Evolutionary conservation across 1,139 yeast species (phyloP).

Genomic region (Geotrichum siamense): DNA sequence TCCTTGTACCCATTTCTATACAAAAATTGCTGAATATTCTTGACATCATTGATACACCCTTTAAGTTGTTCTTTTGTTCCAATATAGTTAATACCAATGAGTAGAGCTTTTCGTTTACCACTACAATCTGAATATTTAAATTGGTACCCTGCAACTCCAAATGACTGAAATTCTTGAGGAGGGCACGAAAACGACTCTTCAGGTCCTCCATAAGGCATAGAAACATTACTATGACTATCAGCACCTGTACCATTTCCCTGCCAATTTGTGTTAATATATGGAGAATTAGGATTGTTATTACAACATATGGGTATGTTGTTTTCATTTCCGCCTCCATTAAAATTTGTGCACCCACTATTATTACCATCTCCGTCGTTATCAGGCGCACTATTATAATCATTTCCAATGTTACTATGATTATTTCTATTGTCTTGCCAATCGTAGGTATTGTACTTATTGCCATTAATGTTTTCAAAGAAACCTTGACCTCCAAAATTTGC

Average conservation of each 20-base stretch:
- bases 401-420: background rate
- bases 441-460: too few species aligned
- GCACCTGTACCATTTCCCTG: slow-evolving; percentile 7
- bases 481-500: too few species aligned
- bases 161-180: slow-evolving; percentile 35
- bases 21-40: slow-evolving; percentile 34
- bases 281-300: slow-evolving; percentile 33
- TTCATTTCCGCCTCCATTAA: background rate
- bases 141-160: slow-evolving; percentile 32
- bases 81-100: slow-evolving; percentile 81
- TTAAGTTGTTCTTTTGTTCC: slow-evolving; percentile 63
- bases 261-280: slow-evolving; percentile 26
- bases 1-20: slow-evolving; percentile 47
- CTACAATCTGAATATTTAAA: slow-evolving; percentile 70
- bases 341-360: too few species aligned
- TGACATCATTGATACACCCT: slow-evolving; percentile 70
- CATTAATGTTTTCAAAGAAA: too few species aligned
- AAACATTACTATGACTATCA: slow-evolving; percentile 4
- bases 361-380: background rate
- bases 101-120: slow-evolving; percentile 71
- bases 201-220: slow-evolving; percentile 35
- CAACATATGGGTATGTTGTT: slow-evolving; percentile 14
- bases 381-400: background rate
- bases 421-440: too few species aligned
- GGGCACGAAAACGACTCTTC: slow-evolving; percentile 24